Evolutionary conservation across 345 rosid genomes (phyloP).

Genomic region (Microcos paniculata): DNA sequence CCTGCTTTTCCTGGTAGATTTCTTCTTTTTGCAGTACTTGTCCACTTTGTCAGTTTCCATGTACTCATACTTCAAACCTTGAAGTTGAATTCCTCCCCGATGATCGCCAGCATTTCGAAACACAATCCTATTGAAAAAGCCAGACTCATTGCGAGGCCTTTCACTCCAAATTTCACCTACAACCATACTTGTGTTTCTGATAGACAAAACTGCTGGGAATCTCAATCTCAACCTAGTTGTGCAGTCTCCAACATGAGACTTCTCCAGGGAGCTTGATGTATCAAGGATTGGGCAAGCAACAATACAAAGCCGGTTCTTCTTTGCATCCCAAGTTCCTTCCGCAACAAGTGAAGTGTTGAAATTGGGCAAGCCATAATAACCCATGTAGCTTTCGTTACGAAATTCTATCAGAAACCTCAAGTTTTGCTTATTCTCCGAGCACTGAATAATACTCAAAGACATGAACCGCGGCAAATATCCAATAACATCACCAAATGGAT

Average conservation of each 20-base stretch:
- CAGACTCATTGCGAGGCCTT: slow-evolving; percentile 22
- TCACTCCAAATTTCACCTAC: slow-evolving; percentile 38
- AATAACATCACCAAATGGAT: slow-evolving; percentile 6
- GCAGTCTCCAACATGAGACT: slow-evolving; percentile 42
- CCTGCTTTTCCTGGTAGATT: slow-evolving; percentile 13
- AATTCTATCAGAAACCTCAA: slow-evolving; percentile 23
- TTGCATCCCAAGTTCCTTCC: slow-evolving; percentile 50
- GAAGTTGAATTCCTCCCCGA: neutral
- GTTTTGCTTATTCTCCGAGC: slow-evolving; percentile 19
- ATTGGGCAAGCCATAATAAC: slow-evolving; percentile 5
- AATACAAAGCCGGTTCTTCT: slow-evolving; percentile 29
- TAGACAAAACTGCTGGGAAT: slow-evolving; percentile 36
- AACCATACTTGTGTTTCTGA: slow-evolving; percentile 20
- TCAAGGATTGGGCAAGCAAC: slow-evolving; percentile 33
- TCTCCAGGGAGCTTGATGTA: slow-evolving; percentile 20
- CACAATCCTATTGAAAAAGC: slow-evolving; percentile 31
- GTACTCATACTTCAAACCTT: slow-evolving; percentile 35
- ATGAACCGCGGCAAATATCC: slow-evolving; percentile 27
- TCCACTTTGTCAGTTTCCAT: slow-evolving; percentile 31
- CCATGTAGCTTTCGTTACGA: neutral
- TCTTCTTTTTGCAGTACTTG: slow-evolving; percentile 21
- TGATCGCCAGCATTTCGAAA: slow-evolving; percentile 10
- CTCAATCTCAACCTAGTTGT: slow-evolving; percentile 33
- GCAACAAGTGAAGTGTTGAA: slow-evolving; percentile 30
- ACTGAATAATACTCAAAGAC: slow-evolving; percentile 27